Base-by-base conservation (phyloP, 1,139 yeast species). In the Taphrina deformans region DNA sequence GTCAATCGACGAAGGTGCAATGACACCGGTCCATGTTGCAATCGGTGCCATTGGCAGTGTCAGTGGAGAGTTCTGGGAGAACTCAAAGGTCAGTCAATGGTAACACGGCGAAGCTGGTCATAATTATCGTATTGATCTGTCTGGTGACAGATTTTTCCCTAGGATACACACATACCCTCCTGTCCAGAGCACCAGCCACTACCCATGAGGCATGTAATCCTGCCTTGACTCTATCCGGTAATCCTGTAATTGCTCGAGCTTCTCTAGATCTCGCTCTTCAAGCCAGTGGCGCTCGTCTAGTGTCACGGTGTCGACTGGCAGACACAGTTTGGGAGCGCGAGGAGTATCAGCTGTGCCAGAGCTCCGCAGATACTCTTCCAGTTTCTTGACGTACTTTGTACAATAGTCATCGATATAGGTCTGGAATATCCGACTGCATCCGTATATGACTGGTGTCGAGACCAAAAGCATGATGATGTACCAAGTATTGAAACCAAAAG, bases 1-100 rank as follows among this genome's bases (percentile, higher is more conserved):
- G 38, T 24, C 24, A 6, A 31, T 31, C n/a, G 55, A 50, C 23
- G 55, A 50, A 31, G 55, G 55, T 6, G 55, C 55, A 16, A 12
- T n/a, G 55, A 27, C 40, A 31, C 55, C 55, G 26, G 55, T 50
- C 16, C 21, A 31, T 27, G 35, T 29, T 16, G 55, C 55, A 18
- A 31, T 50, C 9, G 55, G 55, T 16, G 55, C 24, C 24, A 31
- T 50, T 14, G 52, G 52, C n/a, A 21, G 5, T 18, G 53, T 21
- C 27, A 44, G 53, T 16, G 61, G 61, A 5, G 51, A 40, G 7
- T 44, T 45, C 14, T 45, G 16, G 24, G 50, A 45, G 23, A 23
- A 45, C 26, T 45, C 24, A 5, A 45, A 45, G 18, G 14, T 45
- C 24, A 18, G 27, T 23, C 27, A 45, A 14, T 45, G 50, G 50